Evolutionary conservation across 2,329 filamentous ascomycete genomes (phyloP), one percentile per base, ranked within the genome.

Genomic region (Pseudomassariella vexata): DNA sequence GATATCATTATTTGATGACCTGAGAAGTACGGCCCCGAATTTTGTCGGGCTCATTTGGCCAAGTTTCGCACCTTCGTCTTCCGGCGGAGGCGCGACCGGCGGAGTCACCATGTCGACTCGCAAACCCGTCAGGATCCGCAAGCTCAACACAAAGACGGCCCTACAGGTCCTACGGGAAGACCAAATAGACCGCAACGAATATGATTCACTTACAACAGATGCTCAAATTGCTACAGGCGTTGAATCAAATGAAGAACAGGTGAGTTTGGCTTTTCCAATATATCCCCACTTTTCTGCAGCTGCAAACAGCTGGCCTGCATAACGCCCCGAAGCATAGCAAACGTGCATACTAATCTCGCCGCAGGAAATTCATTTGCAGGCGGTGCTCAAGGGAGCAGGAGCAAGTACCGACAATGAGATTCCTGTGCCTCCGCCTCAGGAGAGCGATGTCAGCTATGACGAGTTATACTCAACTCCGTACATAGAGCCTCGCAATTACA

Each of bases 201-300:
- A 95, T 61, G 86, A 94, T 64, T 77, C 85, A 51, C 80, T 90
- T 57, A 84, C 83, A 48, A 82, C 83, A 57, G 74, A 85, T 76
- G 68, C 79, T 72, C 65, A 86, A 82, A 87, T 95, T 57, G 88
- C 92, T 57, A 95, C 89, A 46, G 92, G 92, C 63, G 92, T 98
- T 50, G 92, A 98, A 64, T 89, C 94, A 59, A 85, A 81, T 45
- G 92, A 98, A 66, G 89, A 96, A 77, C 90, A 90, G 68, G 92
- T 95, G 65, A 79, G 88, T 85, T 47, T n/a, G n/a, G n/a, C n/a
- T 42, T 50, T 48, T 55, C 47, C 49, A 25, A 44, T 45, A 43
- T 46, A 50, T 48, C 39, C 45, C 44, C 47, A 42, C 42, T 47
- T 30, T 41, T 29, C 38, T 30, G 30, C 27, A 24, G 9, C n/a